Evolutionary conservation across 352 stramenopile genomes (phyloP), one percentile per base, ranked within the genome.

Genomic region (Globisporangium yorkense): DNA sequence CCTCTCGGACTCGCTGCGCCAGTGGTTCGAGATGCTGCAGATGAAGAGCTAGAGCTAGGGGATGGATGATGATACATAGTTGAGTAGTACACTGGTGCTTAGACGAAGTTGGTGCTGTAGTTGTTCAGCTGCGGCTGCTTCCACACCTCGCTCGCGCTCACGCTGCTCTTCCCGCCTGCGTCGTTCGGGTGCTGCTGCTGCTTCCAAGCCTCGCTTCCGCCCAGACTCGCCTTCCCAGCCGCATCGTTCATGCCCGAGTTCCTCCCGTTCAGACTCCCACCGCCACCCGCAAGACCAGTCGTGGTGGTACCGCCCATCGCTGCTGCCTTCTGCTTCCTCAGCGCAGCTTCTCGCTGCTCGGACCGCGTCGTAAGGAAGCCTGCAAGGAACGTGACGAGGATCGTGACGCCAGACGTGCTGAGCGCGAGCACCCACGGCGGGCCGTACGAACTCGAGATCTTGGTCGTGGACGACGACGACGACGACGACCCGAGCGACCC

Each of bases 21-120:
- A 99, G 72, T 99, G 98, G 98, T 99, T 99, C 70, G 97, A 99
- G 83, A 97, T 99, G 77, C 71, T 95, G 10, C 76, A 89, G 65
- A 85, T 84, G 70, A 84, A 88, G 59, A 77, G 56, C 51, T 84
- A 64, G 43, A n/a, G 15, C 6, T 0, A 51, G 24, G 9, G 47
- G 5, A 10, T 9, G 20, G 24, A 20, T 39, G 33, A 13, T 39
- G 33, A 39, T 13, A 39, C 8, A 3, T 39, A 39, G 33, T 39
- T 13, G 33, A 39, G 1, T 3, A 12, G 5, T 39, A 39, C 8
- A 39, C 6, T 39, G 8, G 31, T 35, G 9, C 33, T 27, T 48
- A 31, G 10, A 33, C 35, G 8, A 56, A 44, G 20, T 56, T 46
- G 0, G 33, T 57, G 24, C 33, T 47, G 41, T 47, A 47, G 41